Conservation (phyloP, 331 rosid species). For the Rhamnella rubrinervis region DNA sequence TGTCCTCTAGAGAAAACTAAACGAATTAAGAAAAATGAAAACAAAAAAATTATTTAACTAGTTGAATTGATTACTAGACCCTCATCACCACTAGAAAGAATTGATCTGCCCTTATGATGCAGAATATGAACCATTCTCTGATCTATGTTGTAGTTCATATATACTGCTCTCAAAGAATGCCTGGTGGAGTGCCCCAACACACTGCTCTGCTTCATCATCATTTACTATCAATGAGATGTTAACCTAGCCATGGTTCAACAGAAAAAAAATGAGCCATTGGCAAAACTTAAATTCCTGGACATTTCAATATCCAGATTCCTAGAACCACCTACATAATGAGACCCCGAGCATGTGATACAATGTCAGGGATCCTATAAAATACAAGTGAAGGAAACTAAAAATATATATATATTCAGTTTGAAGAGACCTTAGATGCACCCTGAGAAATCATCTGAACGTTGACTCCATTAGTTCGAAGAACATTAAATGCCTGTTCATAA, state of each 20-base stretch:
- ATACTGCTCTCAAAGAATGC: conserved; percentile 58
- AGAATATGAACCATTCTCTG: conserved; percentile 41
- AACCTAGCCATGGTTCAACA: conserved; percentile 45
- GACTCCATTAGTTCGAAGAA: conserved; percentile 75
- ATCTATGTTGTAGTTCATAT: conserved; percentile 28
- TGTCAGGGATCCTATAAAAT: not conserved
- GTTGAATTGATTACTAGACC: not conserved
- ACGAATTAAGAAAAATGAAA: too few relatives aligned
- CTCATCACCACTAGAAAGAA: not conserved
- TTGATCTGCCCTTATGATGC: conserved; percentile 15
- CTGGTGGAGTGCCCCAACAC: conserved; percentile 75
- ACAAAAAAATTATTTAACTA: too few relatives aligned
- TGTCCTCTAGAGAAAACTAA: too few relatives aligned
- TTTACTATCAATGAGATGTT: conserved; percentile 89
- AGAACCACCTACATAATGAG: not conserved
- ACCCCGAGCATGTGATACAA: not conserved
- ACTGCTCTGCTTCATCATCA: conserved; percentile 79
- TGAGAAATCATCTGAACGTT: conserved; percentile 99
- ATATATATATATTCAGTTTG: too few relatives aligned
- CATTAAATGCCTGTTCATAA: conserved; percentile 68
- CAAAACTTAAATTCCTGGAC: not conserved
- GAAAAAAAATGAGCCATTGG: not conserved
- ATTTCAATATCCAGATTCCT: not conserved
- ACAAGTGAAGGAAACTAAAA: not conserved
- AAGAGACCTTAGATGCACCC: conserved; percentile 87